Conservation (phyloP, 1,139 yeast genomes). For the Lodderomyces elongisporus region DNA sequence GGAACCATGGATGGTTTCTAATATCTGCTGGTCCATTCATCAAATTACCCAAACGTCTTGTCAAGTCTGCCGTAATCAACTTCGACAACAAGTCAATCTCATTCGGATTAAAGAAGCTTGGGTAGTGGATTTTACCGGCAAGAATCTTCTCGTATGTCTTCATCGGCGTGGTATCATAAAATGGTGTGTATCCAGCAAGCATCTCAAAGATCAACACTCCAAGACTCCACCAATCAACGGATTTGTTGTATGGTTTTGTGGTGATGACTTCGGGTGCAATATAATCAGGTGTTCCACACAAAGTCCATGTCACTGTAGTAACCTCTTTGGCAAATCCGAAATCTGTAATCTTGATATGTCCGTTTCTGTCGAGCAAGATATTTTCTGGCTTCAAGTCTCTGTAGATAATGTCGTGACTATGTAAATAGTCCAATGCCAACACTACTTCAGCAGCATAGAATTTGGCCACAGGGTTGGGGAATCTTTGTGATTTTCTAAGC, state of each 20-base stretch:
- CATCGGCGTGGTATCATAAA: constrained; percentile 58
- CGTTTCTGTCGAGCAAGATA: constrained; percentile 51
- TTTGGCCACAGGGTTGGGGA: constrained; percentile 61
- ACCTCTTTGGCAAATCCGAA: constrained; percentile 63
- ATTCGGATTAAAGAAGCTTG: constrained; percentile 47
- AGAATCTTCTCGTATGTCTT: constrained; percentile 58
- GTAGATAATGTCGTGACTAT: constrained; percentile 52
- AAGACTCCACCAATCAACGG: constrained; percentile 64
- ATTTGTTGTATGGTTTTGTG: constrained; percentile 56
- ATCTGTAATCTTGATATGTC: constrained; percentile 57
- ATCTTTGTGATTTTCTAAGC: constrained; percentile 52
- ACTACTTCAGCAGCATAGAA: constrained; percentile 60
- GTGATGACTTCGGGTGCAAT: constrained; percentile 62
- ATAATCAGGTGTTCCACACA: constrained; percentile 63
- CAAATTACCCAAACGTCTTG: constrained; percentile 53
- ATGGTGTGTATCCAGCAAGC: constrained; percentile 61
- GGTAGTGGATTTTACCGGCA: constrained; percentile 48
- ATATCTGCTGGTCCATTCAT: constrained; percentile 56
- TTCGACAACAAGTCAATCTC: constrained; percentile 46
- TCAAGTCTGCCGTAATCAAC: constrained; percentile 52
- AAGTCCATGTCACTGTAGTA: constrained; percentile 53
- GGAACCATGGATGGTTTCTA: constrained; percentile 54
- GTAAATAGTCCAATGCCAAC: constrained; percentile 54
- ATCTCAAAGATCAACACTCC: constrained; percentile 57
- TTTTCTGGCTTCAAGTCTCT: constrained; percentile 62